Conservation (phyloP, 257 asterid species). For the Solanum piurae region DNA sequence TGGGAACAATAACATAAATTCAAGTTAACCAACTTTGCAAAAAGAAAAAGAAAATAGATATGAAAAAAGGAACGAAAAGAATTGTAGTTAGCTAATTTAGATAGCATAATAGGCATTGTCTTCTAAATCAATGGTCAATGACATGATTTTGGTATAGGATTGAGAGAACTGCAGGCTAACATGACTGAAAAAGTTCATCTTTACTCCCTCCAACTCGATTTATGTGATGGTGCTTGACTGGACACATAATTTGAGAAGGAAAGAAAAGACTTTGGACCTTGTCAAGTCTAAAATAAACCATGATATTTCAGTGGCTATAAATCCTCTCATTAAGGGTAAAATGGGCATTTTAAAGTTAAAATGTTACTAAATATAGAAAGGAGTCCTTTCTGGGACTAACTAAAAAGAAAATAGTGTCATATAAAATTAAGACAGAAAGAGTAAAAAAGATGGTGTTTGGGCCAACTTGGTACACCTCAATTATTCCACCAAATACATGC, state of each 20-base stretch:
- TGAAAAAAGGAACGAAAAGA: background rate
- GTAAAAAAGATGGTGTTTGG: background rate
- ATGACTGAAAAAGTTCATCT: background rate
- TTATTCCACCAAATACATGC: background rate
- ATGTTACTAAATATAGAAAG: background rate
- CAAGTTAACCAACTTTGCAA: background rate
- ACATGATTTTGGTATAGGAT: background rate
- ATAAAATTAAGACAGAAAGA: background rate
- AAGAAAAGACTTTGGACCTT: background rate
- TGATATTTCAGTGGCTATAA: background rate
- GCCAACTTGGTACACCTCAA: background rate
- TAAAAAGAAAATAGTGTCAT: background rate
- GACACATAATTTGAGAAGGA: background rate
- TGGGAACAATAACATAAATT: background rate
- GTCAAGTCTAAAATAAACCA: background rate
- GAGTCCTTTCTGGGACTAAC: background rate
- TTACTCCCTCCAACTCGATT: background rate
- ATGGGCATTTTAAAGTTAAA: background rate
- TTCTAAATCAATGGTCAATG: background rate
- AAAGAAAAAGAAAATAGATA: background rate
- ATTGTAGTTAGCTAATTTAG: background rate
- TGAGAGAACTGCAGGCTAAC: background rate
- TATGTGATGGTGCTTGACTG: background rate
- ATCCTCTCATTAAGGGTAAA: background rate
- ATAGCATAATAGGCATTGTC: background rate